phyloP scores from a whole-genome alignment of 331 rosid genomes.

The Pyracantha coccinea region DNA sequence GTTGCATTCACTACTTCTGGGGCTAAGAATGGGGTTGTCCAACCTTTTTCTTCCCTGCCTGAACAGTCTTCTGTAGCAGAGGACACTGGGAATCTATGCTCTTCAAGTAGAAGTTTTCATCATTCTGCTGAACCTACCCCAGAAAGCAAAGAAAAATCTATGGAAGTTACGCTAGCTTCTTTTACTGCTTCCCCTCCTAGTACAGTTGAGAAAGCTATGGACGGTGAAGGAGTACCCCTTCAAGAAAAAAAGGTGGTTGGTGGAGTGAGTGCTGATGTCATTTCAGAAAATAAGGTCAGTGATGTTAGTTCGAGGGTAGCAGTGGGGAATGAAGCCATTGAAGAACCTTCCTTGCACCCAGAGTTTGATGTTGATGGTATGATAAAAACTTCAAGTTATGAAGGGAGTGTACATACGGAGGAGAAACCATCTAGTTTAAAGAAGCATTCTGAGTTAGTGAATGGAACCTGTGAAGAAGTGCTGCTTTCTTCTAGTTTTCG shows the following conservation, averaged over 20 bases:
- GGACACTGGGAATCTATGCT: not conserved
- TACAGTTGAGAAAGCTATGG: constrained; percentile 25
- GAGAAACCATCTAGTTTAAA: constrained; percentile 21
- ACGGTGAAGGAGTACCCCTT: constrained; percentile 22
- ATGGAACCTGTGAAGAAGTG: constrained; percentile 28
- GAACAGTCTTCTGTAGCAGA: not conserved
- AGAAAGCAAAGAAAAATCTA: constrained; percentile 27
- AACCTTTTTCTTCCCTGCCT: not conserved
- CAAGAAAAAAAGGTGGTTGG: constrained; percentile 27
- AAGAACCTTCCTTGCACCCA: constrained; percentile 22
- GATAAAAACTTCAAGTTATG: not conserved
- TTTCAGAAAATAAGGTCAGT: constrained; percentile 27
- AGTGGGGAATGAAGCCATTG: constrained; percentile 26
- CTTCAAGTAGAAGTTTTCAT: constrained; percentile 25
- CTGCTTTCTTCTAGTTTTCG: constrained; percentile 6
- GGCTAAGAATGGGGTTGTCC: constrained; percentile 30
- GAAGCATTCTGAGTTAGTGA: constrained; percentile 23
- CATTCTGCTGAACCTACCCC: constrained; percentile 23
- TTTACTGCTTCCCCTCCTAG: constrained; percentile 16
- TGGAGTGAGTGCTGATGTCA: constrained; percentile 26
- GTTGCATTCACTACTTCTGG: constrained; percentile 1
- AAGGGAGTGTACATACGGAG: not conserved
- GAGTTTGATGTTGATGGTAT: constrained; percentile 23
- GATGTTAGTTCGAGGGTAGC: constrained; percentile 16
- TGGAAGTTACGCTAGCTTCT: constrained; percentile 25